A percentile compares a stretch with the other conserved stretches of the same genome.
Evolutionary conservation across 2,329 filamentous ascomycete species (phyloP).

Genomic region (Microsporum audouinii): DNA sequence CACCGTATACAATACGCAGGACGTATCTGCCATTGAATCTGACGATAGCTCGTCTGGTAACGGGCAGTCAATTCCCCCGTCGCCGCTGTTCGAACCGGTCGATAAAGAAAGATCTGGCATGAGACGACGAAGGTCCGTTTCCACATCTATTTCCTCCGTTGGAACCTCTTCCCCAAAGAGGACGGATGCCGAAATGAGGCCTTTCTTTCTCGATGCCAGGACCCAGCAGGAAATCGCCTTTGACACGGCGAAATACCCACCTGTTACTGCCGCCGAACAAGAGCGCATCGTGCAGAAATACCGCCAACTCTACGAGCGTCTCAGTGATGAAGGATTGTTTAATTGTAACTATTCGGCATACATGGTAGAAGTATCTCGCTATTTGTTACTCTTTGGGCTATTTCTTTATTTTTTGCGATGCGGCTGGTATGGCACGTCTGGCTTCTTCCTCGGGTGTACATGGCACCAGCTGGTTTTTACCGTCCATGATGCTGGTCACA

Average conservation of each 20-base stretch:
- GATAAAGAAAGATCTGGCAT: slow-evolving; percentile 27
- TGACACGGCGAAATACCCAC: slow-evolving; percentile 70
- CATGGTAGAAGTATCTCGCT: slow-evolving; percentile 60
- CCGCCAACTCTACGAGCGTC: slow-evolving; percentile 58
- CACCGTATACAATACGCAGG: slow-evolving; percentile 37
- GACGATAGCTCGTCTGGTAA: slow-evolving; percentile 38
- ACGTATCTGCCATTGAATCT: slow-evolving; percentile 1
- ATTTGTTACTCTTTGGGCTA: slow-evolving; percentile 53
- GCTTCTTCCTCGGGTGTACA: slow-evolving; percentile 63
- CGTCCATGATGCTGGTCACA: slow-evolving; percentile 90
- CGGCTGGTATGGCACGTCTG: slow-evolving; percentile 59
- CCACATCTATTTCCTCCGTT: slow-evolving; percentile 22
- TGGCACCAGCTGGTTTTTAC: slow-evolving; percentile 95
- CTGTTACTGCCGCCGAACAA: slow-evolving; percentile 62
- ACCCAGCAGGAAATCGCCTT: slow-evolving; percentile 65
- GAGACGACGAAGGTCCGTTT: slow-evolving; percentile 25
- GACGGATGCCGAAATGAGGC: slow-evolving; percentile 25
- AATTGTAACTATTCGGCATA: slow-evolving; percentile 76
- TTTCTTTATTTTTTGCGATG: slow-evolving; percentile 50
- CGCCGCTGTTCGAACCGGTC: slow-evolving; percentile 48
- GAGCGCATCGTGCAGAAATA: slow-evolving; percentile 69
- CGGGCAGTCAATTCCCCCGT: slow-evolving; percentile 45
- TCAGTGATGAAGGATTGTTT: slow-evolving; percentile 66
- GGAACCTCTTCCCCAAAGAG: slow-evolving; percentile 13
- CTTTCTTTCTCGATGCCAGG: slow-evolving; percentile 58